phyloP scores from a whole-genome alignment of 1,284 basidiomycete genomes.

The Puccinia polysora region DNA sequence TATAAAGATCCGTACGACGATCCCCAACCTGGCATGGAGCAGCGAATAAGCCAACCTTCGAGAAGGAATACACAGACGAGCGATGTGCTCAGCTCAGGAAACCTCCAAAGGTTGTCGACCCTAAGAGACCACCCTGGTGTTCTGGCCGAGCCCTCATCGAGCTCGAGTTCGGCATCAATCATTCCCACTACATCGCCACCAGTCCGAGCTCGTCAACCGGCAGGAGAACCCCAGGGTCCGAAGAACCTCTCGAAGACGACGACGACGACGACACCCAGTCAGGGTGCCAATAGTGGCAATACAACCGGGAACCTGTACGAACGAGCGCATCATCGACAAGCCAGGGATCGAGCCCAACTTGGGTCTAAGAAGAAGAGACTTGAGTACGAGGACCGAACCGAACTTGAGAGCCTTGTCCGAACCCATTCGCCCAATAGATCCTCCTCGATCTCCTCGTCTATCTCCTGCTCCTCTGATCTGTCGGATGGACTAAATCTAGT shows the following conservation, averaged over 20 bases:
- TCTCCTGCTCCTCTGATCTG: constrained; percentile 9
- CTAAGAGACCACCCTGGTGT: neutral
- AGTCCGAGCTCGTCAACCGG: neutral
- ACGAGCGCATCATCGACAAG: neutral
- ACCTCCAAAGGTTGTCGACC: neutral
- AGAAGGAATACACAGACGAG: neutral
- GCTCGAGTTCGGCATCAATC: neutral
- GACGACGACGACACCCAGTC: neutral
- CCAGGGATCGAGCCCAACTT: neutral
- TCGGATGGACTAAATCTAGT: no score
- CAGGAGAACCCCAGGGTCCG: neutral
- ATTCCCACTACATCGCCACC: neutral
- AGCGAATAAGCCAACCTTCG: neutral
- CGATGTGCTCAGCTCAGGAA: neutral
- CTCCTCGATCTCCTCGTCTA: constrained; percentile 4
- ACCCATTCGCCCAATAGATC: neutral
- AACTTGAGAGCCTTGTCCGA: constrained; percentile 2
- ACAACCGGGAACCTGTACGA: no score
- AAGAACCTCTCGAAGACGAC: neutral
- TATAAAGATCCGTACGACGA: no score
- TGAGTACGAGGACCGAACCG: constrained; percentile 8
- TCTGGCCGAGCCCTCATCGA: neutral
- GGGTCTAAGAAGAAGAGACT: neutral
- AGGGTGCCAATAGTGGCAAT: no score
- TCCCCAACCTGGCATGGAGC: neutral